These are phyloP conservation scores for Davidsoniella neocaledoniae DNA, from an alignment of 2,329 filamentous ascomycete genomes.

Conservation along the genomic window DNA sequence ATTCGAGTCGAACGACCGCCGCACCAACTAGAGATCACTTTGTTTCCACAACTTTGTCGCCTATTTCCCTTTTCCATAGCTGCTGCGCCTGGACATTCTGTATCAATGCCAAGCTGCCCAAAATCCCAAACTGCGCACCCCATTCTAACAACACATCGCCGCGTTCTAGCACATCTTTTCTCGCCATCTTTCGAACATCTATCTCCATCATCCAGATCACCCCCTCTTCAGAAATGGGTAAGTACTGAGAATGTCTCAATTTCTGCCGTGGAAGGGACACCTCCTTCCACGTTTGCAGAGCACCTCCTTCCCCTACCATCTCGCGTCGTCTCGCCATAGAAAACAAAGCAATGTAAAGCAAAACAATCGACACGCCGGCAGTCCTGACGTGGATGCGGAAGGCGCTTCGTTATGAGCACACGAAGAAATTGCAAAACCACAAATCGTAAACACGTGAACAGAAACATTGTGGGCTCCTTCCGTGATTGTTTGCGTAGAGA, in stretches of 20 bases:
- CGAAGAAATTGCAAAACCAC: too few species aligned
- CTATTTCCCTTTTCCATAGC: background rate
- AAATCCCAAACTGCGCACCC: background rate
- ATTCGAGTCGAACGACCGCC: background rate
- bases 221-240: constrained; percentile 8
- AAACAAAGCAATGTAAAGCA: too few species aligned
- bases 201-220: background rate
- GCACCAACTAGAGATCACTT: background rate
- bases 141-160: background rate
- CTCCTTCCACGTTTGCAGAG: too few species aligned
- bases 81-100: background rate
- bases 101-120: background rate
- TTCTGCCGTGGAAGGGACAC: too few species aligned
- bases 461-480: too few species aligned
- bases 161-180: constrained; percentile 1
- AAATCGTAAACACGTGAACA: too few species aligned
- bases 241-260: background rate
- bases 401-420: too few species aligned
- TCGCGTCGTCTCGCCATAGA: too few species aligned
- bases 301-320: too few species aligned
- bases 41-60: background rate
- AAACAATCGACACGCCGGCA: too few species aligned
- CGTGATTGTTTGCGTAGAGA: too few species aligned
- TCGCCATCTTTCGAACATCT: constrained; percentile 3
- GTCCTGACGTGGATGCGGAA: too few species aligned